A percentile compares a stretch with the other conserved stretches of the same genome.
These are phyloP conservation scores for Helotiales sp. DNA, from an alignment of 2,329 filamentous ascomycete species.

Conservation along the genomic window DNA sequence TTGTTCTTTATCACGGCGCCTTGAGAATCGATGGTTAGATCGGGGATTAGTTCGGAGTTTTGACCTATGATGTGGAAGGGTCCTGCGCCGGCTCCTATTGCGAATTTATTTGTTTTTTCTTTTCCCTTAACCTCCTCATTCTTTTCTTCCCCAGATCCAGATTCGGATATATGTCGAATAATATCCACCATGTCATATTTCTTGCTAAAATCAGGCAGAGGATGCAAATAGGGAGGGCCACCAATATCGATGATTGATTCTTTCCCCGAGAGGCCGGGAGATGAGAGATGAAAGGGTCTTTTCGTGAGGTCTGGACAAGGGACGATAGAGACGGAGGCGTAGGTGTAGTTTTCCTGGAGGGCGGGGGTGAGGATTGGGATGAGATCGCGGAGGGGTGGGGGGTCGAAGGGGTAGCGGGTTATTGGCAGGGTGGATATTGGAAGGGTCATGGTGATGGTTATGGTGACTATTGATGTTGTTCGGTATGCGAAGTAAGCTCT, in stretches of 20 bases:
- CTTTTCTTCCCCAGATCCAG: conserved; percentile 39
- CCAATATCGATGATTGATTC: conserved; percentile 45
- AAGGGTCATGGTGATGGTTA: background rate
- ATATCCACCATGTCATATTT: conserved; percentile 38
- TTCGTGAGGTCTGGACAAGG: conserved; percentile 40
- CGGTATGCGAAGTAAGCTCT: too few relatives aligned
- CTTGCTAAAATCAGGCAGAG: conserved; percentile 36
- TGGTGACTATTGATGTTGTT: too few relatives aligned
- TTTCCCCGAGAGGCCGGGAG: conserved; percentile 41
- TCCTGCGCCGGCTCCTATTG: conserved; percentile 45
- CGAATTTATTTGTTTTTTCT: too few relatives aligned
- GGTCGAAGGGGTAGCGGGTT: conserved; percentile 16
- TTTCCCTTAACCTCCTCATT: too few relatives aligned
- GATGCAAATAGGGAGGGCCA: conserved; percentile 43
- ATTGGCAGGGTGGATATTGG: background rate
- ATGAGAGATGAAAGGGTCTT: conserved; percentile 40
- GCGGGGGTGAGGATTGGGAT: conserved; percentile 20
- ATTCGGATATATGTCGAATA: conserved; percentile 37
- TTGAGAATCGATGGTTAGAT: conserved; percentile 34
- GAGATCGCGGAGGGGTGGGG: conserved; percentile 33
- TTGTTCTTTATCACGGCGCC: conserved; percentile 30
- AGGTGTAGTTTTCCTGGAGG: conserved; percentile 28
- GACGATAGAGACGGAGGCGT: conserved; percentile 29
- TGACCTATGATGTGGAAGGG: conserved; percentile 42
- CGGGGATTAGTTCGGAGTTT: conserved; percentile 45